Evolutionary conservation across 768 basidiomycete species (phyloP), one percentile per base, ranked within the genome.

Genomic region (Xerocomus brunneocitrinus): DNA sequence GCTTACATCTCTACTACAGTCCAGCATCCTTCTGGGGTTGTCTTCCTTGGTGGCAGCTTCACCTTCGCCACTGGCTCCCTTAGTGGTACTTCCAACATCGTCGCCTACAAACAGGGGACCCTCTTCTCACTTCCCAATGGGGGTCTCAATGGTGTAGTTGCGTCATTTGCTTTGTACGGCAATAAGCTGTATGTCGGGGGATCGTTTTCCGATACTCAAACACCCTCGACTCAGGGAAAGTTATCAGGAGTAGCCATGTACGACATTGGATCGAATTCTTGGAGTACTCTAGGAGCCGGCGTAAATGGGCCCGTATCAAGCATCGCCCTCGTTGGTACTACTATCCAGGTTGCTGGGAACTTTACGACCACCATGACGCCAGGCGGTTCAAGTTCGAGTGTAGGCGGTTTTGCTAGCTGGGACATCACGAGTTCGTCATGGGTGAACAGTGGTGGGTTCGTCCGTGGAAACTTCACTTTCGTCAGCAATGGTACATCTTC

Each of bases 111-210:
- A 59, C 76, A 78, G 58, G 82, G 84, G 3, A 75, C 68, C 4
- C 72, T 91, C 28, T 62, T 72, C 8, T 62, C 77, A 0, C 64
- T 94, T 16, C 64, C 85, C 0, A 73, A 78, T 12, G 78, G 79
- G 27, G 97, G 97, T 9, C 76, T 98, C 50, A 84, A 95, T 64
- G 95, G 90, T 3, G 69, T 78, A 8, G 91, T 98, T 8, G 75
- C 79, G 8, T 79, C 90, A 0, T 66, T 95, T 38, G 73, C 79
- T n/a, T 62, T 87, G 31, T 71, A 77, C 50, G 83, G 80, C 10
- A 77, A 88, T 60, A 74, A 74, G 19, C 69, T 98, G 10, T 97
- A 79, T 66, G 83, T 95, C 38, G 95, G 92, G n/a, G 97, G 97
- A 1, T 74, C 83, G 0, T 99, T 99, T 74, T 78, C 76, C 0